Conservation (phyloP, 169 alveolate genomes). For the Babesia bigemina region DNA sequence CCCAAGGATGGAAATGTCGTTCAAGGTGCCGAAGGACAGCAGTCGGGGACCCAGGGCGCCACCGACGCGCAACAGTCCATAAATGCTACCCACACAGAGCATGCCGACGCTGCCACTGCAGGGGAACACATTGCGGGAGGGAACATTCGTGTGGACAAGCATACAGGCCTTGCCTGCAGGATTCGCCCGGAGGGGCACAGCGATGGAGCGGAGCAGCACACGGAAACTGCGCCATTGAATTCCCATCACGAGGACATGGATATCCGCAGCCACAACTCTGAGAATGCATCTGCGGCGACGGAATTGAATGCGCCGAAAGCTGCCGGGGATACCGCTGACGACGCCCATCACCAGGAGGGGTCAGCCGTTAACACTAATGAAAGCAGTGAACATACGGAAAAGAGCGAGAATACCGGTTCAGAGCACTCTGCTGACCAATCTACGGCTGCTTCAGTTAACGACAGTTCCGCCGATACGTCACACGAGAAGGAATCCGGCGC, state of each 20-base stretch:
- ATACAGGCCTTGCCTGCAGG: too few relatives aligned
- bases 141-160: too few relatives aligned
- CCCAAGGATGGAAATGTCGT: background rate
- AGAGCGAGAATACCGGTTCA: background rate
- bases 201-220: background rate
- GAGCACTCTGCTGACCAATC: too few relatives aligned
- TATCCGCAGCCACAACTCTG: constrained; percentile 15
- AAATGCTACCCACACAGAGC: too few relatives aligned
- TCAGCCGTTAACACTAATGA: background rate
- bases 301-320: background rate
- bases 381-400: background rate
- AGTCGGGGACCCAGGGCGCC: background rate
- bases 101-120: too few relatives aligned
- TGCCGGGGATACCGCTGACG: background rate
- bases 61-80: background rate
- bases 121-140: background rate
- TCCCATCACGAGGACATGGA: background rate
- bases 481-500: constrained; percentile 3
- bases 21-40: background rate
- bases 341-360: background rate
- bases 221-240: constrained; percentile 8
- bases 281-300: background rate
- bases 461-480: background rate
- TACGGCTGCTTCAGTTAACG: too few relatives aligned
- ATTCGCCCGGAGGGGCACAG: too few relatives aligned